Conservation (phyloP, 2,329 filamentous ascomycete genomes). For the Colletotrichum aenigma region DNA sequence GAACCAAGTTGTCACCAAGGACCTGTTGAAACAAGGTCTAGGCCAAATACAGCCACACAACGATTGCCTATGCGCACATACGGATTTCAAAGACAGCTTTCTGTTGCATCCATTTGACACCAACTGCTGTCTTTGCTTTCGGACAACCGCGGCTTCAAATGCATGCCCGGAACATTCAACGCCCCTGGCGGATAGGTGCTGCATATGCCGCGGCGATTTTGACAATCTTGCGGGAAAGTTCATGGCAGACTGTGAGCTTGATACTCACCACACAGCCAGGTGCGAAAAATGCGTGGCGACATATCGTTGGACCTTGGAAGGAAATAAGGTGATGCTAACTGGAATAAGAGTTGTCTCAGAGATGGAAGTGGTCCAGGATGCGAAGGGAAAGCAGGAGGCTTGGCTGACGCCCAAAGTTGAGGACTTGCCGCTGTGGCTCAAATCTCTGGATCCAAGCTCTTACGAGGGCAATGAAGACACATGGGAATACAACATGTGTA, state of each 20-base stretch:
- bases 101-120: background rate
- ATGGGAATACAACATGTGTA: background rate
- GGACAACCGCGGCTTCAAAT: background rate
- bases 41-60: background rate
- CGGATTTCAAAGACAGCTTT: background rate
- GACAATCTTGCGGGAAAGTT: background rate
- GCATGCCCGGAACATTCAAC: background rate
- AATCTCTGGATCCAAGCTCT: background rate
- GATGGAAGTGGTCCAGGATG: background rate
- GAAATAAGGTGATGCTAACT: background rate
- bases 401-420: background rate
- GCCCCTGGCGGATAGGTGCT: background rate
- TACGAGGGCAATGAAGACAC: background rate
- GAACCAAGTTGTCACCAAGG: background rate
- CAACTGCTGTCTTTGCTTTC: background rate
- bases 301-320: background rate
- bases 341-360: background rate
- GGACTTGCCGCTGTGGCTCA: background rate
- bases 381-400: background rate
- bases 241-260: background rate
- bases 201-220: background rate
- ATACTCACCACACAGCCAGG: background rate
- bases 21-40: background rate
- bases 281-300: background rate
- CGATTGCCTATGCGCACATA: background rate